A percentile compares a stretch with the other conserved stretches of the same genome.
Evolutionary conservation across 23 red algal species (phyloP).

Genomic region (Chondrus crispus): DNA sequence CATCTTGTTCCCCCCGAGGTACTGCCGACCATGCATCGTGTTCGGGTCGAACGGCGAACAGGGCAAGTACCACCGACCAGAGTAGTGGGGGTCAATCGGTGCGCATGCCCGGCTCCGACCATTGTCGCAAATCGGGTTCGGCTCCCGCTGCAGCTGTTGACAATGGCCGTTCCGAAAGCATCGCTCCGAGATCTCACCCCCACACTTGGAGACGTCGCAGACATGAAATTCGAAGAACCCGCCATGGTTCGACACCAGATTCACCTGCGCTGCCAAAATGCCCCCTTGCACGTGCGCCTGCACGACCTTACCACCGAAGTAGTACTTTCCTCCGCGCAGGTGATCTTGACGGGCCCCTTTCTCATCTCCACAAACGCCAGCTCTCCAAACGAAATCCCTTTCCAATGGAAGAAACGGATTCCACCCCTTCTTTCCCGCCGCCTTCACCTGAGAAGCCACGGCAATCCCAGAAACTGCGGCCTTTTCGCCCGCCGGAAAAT

Average conservation of each 20-base stretch:
- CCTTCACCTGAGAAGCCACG: background rate
- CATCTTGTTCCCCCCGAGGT: background rate
- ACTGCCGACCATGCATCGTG: background rate
- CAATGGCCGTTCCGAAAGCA: constrained; percentile 55
- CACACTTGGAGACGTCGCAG: constrained; percentile 53
- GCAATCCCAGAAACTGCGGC: background rate
- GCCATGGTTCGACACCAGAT: constrained; percentile 27
- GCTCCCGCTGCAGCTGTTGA: constrained; percentile 31
- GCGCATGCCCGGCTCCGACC: constrained; percentile 37
- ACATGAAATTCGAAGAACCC: constrained; percentile 53
- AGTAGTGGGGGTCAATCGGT: constrained; percentile 44
- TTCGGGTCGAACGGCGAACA: constrained; percentile 5
- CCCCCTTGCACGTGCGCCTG: constrained; percentile 26
- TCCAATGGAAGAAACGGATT: constrained; percentile 21
- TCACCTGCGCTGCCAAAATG: constrained; percentile 6
- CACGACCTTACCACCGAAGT: constrained; percentile 29
- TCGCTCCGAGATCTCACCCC: constrained; percentile 33
- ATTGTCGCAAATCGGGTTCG: constrained; percentile 44
- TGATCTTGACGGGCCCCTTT: background rate
- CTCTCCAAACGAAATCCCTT: constrained; percentile 14
- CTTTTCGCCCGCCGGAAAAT: constrained; percentile 27
- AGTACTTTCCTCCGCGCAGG: constrained; percentile 47
- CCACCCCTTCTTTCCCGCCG: constrained; percentile 15
- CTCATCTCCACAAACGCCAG: constrained; percentile 55
- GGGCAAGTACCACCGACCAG: constrained; percentile 65